Percentiles rank a stretch among this genome's conserved stretches.
phyloP scores from a whole-genome alignment of 441 rosid genomes.

The Corymbia calophylla region DNA sequence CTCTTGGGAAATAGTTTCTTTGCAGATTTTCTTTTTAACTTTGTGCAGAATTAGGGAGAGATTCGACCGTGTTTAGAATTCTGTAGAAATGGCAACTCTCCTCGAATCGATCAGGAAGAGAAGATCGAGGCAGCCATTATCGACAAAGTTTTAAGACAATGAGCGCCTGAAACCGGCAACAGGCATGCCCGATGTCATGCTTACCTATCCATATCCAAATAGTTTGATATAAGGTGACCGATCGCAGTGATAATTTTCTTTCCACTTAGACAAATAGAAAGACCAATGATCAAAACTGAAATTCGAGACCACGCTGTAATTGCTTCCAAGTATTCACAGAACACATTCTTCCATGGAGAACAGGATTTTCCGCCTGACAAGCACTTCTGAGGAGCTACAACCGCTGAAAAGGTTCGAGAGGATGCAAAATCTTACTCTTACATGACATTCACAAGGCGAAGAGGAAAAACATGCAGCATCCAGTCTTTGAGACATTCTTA shows the following conservation, averaged over 20 bases:
- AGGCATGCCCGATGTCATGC: not conserved
- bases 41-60: not conserved
- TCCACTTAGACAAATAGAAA: not conserved
- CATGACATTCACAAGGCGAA: not conserved
- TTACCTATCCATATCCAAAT: not conserved
- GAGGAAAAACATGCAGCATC: not conserved
- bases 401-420: not conserved
- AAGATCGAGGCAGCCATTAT: not conserved
- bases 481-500: not conserved
- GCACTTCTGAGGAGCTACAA: not conserved
- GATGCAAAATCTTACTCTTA: not conserved
- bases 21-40: not conserved
- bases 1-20: not conserved
- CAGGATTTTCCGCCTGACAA: not conserved
- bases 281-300: not conserved
- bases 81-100: not conserved
- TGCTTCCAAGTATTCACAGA: not conserved
- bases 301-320: not conserved
- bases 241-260: not conserved
- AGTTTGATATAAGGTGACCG: not conserved
- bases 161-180: not conserved
- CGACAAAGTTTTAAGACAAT: not conserved
- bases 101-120: not conserved
- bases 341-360: not conserved
- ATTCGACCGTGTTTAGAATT: not conserved